Conservation (phyloP, 2,329 filamentous ascomycete genomes). For the Exophiala sp. region DNA sequence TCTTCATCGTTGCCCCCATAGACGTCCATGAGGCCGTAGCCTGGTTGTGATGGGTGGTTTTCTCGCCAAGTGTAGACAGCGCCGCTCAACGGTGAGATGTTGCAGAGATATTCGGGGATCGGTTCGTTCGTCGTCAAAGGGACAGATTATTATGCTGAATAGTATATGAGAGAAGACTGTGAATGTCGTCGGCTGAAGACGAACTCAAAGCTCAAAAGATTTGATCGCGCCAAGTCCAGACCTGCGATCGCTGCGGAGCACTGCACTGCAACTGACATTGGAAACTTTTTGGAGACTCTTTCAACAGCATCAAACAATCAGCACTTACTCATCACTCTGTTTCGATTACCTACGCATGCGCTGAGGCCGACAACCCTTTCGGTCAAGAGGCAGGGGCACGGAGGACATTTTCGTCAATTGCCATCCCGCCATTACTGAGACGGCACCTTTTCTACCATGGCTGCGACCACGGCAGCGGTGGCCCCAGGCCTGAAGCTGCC, state of each 20-base stretch:
- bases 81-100: neutral
- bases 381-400: neutral
- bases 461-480: slow-evolving; percentile 1
- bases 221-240: too few relatives aligned
- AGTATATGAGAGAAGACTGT: too few relatives aligned
- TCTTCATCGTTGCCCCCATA: slow-evolving; percentile 76
- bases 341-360: slow-evolving; percentile 1
- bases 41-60: neutral
- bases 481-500: slow-evolving; percentile 54
- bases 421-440: neutral
- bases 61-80: neutral
- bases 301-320: neutral
- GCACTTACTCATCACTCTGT: neutral
- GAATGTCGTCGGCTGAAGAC: too few relatives aligned
- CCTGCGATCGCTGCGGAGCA: neutral
- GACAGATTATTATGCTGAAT: too few relatives aligned
- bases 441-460: slow-evolving; percentile 2
- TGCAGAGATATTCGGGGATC: too few relatives aligned
- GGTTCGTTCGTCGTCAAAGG: too few relatives aligned
- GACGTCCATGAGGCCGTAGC: slow-evolving; percentile 43
- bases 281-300: neutral
- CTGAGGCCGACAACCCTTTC: neutral
- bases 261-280: neutral
- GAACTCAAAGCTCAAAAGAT: too few relatives aligned
- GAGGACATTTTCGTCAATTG: too few relatives aligned